These are phyloP conservation scores for Narthecium ossifragum DNA, from an alignment of 106 monocot species.

Conservation along the genomic window DNA sequence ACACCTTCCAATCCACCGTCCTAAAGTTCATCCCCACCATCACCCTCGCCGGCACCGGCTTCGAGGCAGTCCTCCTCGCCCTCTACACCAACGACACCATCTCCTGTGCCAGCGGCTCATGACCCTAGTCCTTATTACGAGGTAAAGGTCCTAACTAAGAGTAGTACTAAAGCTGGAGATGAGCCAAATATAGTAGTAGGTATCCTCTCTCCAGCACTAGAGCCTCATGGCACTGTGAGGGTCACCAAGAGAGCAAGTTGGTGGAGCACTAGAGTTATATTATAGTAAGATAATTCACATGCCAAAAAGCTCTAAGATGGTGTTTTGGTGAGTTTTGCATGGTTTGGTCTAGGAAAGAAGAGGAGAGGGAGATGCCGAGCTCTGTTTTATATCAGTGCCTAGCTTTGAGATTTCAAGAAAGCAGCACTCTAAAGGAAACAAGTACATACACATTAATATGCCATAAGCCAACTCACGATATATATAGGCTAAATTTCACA, in stretches of 20 bases:
- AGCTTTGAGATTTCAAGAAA: too few species aligned
- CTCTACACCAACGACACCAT: slow-evolving; percentile 62
- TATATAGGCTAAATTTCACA: too few species aligned
- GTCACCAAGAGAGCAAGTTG: slow-evolving; percentile 46
- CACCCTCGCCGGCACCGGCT: slow-evolving; percentile 49
- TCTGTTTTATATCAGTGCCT: too few species aligned
- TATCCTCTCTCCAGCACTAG: slow-evolving; percentile 42
- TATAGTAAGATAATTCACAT: slow-evolving; percentile 42
- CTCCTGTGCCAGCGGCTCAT: slow-evolving; percentile 24
- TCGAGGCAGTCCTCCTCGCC: slow-evolving; percentile 71
- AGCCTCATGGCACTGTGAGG: slow-evolving; percentile 53
- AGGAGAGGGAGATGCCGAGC: too few species aligned
- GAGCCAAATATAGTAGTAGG: too few species aligned
- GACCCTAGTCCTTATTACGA: slow-evolving; percentile 44
- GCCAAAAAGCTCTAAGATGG: slow-evolving; percentile 53
- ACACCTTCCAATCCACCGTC: slow-evolving; percentile 61
- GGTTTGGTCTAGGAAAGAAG: slow-evolving; percentile 35
- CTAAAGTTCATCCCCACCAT: slow-evolving; percentile 51
- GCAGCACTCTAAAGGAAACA: too few species aligned
- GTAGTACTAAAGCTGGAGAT: slow-evolving; percentile 5
- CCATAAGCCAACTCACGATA: too few species aligned
- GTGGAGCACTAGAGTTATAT: slow-evolving; percentile 63
- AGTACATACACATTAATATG: too few species aligned
- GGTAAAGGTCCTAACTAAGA: slow-evolving; percentile 7
- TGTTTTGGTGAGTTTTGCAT: slow-evolving; percentile 54